Evolutionary conservation across 352 stramenopile species (phyloP), one percentile per base, ranked within the genome.

Genomic region (Thalassiosira gravida): DNA sequence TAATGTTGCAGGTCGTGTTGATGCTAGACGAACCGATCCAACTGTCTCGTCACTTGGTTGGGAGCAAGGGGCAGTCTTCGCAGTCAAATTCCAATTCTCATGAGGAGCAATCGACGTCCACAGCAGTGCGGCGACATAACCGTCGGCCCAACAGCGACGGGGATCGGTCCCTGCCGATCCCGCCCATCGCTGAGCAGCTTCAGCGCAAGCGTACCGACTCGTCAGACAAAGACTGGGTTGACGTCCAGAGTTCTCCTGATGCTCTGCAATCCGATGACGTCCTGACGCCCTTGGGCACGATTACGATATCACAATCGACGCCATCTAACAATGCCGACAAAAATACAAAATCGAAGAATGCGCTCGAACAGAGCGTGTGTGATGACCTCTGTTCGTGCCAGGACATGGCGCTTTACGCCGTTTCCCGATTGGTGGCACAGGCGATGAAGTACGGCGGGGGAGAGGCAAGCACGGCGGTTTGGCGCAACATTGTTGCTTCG

Each of bases 361-460:
- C 22, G 8, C 56, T 77, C 14, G 69, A 73, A 35, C 69, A 81
- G 29, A 67, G 64, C 20, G 64, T 77, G 27, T 79, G 62, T 50
- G 58, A 76, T n/a, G 67, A 87, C 14, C 53, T 94, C 9, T 47
- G 66, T 37, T 87, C 77, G 11, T 88, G 74, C 61, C 90, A 92
- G 81, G 82, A 82, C 30, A 82, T 85, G 50, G 72, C 86, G n/a
- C 49, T 92, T 3, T 83, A 86, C 20, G 85, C 82, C 3, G 61
- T 90, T 59, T 85, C 82, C 20, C 71, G 85, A 53, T 65, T 94
- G 22, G 82, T 94, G 13, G 77, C 74, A 3, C 85, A 88, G 70
- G 83, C 86, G 1, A 93, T 94, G 90, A 89, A 83, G 55, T 77
- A 83, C 35, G 87, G 86, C 39, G 90, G 87, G 32, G 90, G 85